A percentile compares a stretch with the other conserved stretches of the same genome.
Conservation (phyloP, 1,284 basidiomycete species). For the Ustilago curta region DNA sequence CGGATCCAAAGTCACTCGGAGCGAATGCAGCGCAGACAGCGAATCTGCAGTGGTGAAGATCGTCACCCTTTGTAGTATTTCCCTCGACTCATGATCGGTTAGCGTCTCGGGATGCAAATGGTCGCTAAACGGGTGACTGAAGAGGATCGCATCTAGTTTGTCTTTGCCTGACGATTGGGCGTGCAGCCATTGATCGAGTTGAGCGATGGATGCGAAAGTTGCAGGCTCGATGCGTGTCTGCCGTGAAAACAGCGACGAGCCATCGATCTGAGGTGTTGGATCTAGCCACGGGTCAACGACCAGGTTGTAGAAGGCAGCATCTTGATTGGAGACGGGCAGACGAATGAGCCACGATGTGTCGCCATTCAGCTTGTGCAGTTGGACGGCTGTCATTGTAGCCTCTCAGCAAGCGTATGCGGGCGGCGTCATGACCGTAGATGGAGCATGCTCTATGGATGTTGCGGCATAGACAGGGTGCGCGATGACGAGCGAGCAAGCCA, state of each 20-base stretch:
- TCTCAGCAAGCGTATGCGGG: neutral
- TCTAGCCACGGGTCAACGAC: slow-evolving; percentile 46
- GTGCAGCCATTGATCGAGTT: slow-evolving; percentile 34
- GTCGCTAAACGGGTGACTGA: slow-evolving; percentile 45
- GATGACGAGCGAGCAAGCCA: neutral
- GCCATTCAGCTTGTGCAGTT: slow-evolving; percentile 50
- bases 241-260: slow-evolving; percentile 29
- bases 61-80: slow-evolving; percentile 13
- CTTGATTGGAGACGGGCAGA: slow-evolving; percentile 7
- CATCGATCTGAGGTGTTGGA: slow-evolving; percentile 42
- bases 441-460: slow-evolving; percentile 1
- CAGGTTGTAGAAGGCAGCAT: slow-evolving; percentile 25
- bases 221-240: slow-evolving; percentile 40
- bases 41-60: slow-evolving; percentile 43
- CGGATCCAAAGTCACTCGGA: slow-evolving; percentile 14
- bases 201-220: slow-evolving; percentile 27
- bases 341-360: slow-evolving; percentile 48
- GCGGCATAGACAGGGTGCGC: neutral
- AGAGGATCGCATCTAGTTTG: slow-evolving; percentile 33
- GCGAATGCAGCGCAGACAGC: slow-evolving; percentile 17
- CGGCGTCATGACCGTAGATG: neutral
- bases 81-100: slow-evolving; percentile 14
- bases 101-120: slow-evolving; percentile 43
- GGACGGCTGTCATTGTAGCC: slow-evolving; percentile 20
- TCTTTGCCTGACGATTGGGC: neutral